Percentiles rank a stretch among this genome's conserved stretches.
These are phyloP conservation scores for Heliocybe sulcata DNA, from an alignment of 1,284 basidiomycete species.

Conservation along the genomic window DNA sequence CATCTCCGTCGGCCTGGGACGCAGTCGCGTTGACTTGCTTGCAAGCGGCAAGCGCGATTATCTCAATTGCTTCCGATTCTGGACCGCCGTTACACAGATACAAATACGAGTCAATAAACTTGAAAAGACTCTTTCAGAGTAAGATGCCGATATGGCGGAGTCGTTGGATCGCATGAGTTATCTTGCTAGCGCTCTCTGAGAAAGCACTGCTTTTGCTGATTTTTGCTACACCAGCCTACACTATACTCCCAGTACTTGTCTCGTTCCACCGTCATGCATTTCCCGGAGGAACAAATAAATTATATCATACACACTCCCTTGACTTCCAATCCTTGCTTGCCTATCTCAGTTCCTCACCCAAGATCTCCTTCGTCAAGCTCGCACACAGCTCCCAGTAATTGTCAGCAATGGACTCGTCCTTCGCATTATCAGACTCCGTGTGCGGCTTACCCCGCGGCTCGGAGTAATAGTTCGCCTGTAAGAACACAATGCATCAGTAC, in stretches of 20 bases:
- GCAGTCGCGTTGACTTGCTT: conserved; percentile 1
- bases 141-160: not conserved
- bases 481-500: not conserved
- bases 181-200: too few relatives aligned
- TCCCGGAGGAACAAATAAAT: too few relatives aligned
- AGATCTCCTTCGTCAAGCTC: conserved; percentile 16
- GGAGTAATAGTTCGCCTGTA: conserved; percentile 21
- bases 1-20: conserved; percentile 1
- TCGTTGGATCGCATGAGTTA: not conserved
- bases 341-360: conserved; percentile 15
- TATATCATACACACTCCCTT: not conserved
- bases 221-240: not conserved
- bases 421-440: conserved; percentile 17
- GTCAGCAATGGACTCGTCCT: conserved; percentile 15
- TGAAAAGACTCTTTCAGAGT: not conserved
- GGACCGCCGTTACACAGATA: not conserved
- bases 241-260: not conserved
- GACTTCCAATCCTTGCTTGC: not conserved
- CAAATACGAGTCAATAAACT: not conserved
- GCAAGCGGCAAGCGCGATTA: not conserved
- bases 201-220: too few relatives aligned
- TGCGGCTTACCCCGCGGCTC: conserved; percentile 21
- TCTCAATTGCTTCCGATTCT: not conserved
- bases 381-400: conserved; percentile 22
- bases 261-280: too few relatives aligned